Base-by-base conservation (phyloP, 2,329 filamentous ascomycete species). In the Cladosporium sp. region DNA sequence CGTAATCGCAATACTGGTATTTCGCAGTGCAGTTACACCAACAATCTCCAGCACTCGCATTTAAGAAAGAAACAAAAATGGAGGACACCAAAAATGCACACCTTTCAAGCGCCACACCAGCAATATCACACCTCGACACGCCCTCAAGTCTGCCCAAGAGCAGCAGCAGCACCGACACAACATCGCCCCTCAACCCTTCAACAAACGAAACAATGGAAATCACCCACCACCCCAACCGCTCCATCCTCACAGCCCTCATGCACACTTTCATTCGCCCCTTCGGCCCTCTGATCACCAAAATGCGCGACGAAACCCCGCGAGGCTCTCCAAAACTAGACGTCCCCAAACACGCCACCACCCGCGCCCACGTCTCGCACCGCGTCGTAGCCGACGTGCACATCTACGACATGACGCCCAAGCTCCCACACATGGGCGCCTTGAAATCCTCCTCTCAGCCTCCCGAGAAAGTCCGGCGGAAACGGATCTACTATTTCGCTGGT, bases 401-500 rank as follows among this genome's bases (percentile, higher is more conserved):
- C 24, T 85, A 84, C 74, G 81, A 83, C 59, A 55, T 70, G 11
- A 69, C 76, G 4, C 73, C 72, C 2, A 55, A 38, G 4, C n/a
- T 26, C 36, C 30, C 51, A 3, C 49, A 55, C 14, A 30, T 34
- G 32, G 52, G 52, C 28, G 52, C 52, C 7, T 4, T 55, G 2
- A 55, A 55, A 21, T 32, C 61, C 18, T 15, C 41, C 8, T 15
- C 59, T 11, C 11, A 30, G 28, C 47, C 21, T 24, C 47, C 61
- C 24, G 36, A 28, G 34, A 34, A 69, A 67, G 30, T 47, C 49
- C 15, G 21, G n/a, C 12, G 6, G 4, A 78, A 76, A 67, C 73
- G 78, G 4, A 75, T 88, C 28, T 82, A 85, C 67, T 88, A 87
- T 67, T 86, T 86, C 68, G 79, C 80, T 0, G 86, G 86, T 1